phyloP scores from a whole-genome alignment of 164 flowering plant genomes.

The Nelumbo lutea region DNA sequence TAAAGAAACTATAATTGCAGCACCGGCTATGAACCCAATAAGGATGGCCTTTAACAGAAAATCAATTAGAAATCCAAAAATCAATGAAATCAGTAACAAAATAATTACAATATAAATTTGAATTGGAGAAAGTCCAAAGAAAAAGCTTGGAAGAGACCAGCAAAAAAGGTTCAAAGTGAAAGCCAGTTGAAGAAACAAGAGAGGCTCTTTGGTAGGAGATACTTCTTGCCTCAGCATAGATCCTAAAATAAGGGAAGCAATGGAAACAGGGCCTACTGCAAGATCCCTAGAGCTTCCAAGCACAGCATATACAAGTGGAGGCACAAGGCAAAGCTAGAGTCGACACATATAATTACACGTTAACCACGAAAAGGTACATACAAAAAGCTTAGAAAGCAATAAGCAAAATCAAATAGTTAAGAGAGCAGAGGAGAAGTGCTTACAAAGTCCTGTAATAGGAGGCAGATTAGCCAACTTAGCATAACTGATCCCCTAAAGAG shows the following conservation, averaged over 20 bases:
- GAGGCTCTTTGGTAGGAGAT: conserved; percentile 29
- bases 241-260: conserved; percentile 61
- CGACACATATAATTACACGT: conserved; percentile 22
- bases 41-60: conserved; percentile 87
- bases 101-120: neutral
- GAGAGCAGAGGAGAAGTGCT: too few species aligned
- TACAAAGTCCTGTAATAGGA: conserved; percentile 65
- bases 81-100: too few species aligned
- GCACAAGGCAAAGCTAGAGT: conserved; percentile 70
- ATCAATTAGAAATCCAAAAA: conserved; percentile 81
- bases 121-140: conserved; percentile 31
- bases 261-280: conserved; percentile 63
- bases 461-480: conserved; percentile 77
- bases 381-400: neutral
- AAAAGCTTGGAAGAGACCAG: conserved; percentile 58
- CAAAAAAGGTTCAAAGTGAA: conserved; percentile 62
- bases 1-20: conserved; percentile 90
- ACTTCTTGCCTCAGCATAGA: conserved; percentile 48
- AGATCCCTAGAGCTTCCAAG: conserved; percentile 61
- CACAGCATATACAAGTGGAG: conserved; percentile 52
- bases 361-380: neutral
- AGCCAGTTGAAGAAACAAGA: conserved; percentile 46
- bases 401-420: neutral
- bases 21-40: conserved; percentile 96
- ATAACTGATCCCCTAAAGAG: conserved; percentile 66